Percentiles rank a stretch among this genome's conserved stretches.
These are phyloP conservation scores for Dendryphion nanum DNA, from an alignment of 2,329 filamentous ascomycete species.

Conservation along the genomic window DNA sequence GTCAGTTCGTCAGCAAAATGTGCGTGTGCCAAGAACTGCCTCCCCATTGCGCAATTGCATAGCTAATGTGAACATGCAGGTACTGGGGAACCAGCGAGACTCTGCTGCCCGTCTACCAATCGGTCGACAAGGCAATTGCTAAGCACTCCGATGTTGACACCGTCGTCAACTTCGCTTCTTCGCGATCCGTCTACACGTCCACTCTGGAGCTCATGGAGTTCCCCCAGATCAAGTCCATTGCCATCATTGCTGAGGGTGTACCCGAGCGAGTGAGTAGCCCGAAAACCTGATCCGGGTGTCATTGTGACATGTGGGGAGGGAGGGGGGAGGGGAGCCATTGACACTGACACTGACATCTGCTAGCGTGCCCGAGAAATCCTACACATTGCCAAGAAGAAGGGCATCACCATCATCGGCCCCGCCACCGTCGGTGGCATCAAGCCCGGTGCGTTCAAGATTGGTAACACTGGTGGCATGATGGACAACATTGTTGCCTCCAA, in stretches of 20 bases:
- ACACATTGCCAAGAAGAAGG: slow-evolving; percentile 96
- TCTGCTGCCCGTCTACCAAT: slow-evolving; percentile 95
- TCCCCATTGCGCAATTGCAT: slow-evolving; percentile 1
- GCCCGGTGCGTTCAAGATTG: slow-evolving; percentile 99
- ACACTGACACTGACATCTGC: slow-evolving; percentile 17
- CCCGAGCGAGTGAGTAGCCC: slow-evolving; percentile 80
- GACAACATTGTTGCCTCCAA: slow-evolving; percentile 99
- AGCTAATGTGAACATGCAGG: slow-evolving; percentile 32
- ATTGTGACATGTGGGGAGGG: too few relatives aligned
- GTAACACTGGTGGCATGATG: slow-evolving; percentile 99
- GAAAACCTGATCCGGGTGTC: too few relatives aligned
- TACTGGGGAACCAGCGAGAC: slow-evolving; percentile 99
- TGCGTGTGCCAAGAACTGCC: slow-evolving; percentile 39
- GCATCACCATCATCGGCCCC: slow-evolving; percentile 96
- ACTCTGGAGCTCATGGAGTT: slow-evolving; percentile 98
- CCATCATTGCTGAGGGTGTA: slow-evolving; percentile 99
- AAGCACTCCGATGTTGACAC: slow-evolving; percentile 98
- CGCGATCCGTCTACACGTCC: slow-evolving; percentile 95
- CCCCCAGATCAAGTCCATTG: slow-evolving; percentile 97
- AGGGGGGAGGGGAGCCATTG: too few relatives aligned
- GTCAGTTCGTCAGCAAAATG: slow-evolving; percentile 99
- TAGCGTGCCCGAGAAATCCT: slow-evolving; percentile 97
- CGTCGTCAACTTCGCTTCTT: slow-evolving; percentile 99
- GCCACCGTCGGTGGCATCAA: slow-evolving; percentile 99
- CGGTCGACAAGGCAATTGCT: slow-evolving; percentile 83